Percentiles rank a stretch among this genome's conserved stretches.
Conservation (phyloP, 2,329 filamentous ascomycete genomes). For the Aspergillus felis region DNA sequence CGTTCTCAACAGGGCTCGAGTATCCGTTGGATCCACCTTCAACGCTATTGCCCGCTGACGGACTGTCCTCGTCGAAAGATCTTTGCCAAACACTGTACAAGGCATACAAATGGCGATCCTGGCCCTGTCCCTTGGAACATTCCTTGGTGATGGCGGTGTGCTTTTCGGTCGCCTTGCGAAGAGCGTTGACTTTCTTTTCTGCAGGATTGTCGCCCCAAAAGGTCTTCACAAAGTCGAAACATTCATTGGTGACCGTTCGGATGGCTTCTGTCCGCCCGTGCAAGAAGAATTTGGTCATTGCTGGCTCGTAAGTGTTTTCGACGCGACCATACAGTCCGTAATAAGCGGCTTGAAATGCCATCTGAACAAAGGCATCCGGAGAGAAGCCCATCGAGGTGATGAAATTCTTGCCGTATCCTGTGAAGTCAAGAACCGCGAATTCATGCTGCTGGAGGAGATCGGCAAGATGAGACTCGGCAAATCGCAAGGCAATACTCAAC, state of each 20-base stretch:
- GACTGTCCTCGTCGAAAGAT: slow-evolving; percentile 68
- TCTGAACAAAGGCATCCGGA: slow-evolving; percentile 94
- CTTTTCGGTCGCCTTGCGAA: slow-evolving; percentile 77
- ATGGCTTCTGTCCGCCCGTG: slow-evolving; percentile 95
- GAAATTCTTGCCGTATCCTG: slow-evolving; percentile 90
- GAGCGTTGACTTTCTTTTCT: slow-evolving; percentile 76
- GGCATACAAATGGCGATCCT: slow-evolving; percentile 89
- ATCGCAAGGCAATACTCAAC: slow-evolving; percentile 83
- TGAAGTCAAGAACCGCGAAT: slow-evolving; percentile 86
- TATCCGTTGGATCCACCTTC: slow-evolving; percentile 58
- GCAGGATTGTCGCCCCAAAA: slow-evolving; percentile 92
- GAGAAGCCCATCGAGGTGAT: slow-evolving; percentile 97
- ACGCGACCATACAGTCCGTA: slow-evolving; percentile 92
- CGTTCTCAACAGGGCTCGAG: slow-evolving; percentile 53
- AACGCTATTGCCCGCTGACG: slow-evolving; percentile 47
- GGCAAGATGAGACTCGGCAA: slow-evolving; percentile 89
- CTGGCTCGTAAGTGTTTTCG: slow-evolving; percentile 94
- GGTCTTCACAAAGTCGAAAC: slow-evolving; percentile 81
- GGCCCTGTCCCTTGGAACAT: slow-evolving; percentile 85
- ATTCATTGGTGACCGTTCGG: slow-evolving; percentile 76
- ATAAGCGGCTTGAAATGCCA: slow-evolving; percentile 98
- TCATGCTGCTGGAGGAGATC: slow-evolving; percentile 97
- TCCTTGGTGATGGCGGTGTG: slow-evolving; percentile 77
- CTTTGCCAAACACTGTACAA: slow-evolving; percentile 94
- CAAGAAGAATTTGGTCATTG: slow-evolving; percentile 93